phyloP scores from a whole-genome alignment of 441 rosid species.

The Codiaeum variegatum region DNA sequence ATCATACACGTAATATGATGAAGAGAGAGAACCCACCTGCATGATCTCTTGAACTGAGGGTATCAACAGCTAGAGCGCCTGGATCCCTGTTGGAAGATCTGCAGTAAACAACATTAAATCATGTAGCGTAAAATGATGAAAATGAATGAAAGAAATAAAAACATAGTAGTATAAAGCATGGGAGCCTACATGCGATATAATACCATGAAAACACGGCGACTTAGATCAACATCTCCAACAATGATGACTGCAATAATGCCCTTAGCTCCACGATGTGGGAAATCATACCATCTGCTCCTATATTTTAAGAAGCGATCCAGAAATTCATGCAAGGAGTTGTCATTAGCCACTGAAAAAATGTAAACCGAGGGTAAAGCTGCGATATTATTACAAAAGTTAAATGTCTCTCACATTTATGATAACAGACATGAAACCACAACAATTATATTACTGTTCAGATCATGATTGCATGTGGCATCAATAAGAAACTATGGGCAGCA shows the following conservation, averaged over 20 bases:
- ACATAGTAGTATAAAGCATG: not conserved
- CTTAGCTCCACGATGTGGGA: constrained; percentile 81
- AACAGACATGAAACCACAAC: not conserved
- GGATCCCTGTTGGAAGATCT: constrained; percentile 96
- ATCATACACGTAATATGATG: not conserved
- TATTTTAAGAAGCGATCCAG: constrained; percentile 75
- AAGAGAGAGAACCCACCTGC: constrained; percentile 43
- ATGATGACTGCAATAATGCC: constrained; percentile 82
- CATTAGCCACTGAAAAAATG: constrained; percentile 62
- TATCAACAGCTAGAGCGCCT: constrained; percentile 69
- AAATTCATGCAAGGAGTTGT: constrained; percentile 71
- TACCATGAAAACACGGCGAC: constrained; percentile 85
- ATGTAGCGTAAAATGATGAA: not conserved
- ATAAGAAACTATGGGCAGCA: not conserved
- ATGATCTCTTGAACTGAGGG: constrained; percentile 73
- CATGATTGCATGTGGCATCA: not conserved
- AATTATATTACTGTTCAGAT: not conserved
- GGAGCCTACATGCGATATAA: constrained; percentile 82
- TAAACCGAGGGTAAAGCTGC: not conserved
- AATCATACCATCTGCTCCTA: constrained; percentile 97
- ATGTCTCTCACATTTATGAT: too few relatives aligned
- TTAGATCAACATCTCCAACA: constrained; percentile 75
- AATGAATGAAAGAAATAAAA: not conserved
- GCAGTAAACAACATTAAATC: constrained; percentile 23
- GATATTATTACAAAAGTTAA: not conserved